phyloP scores from a whole-genome alignment of 495 filamentous ascomycete species.

The Tuber brumale region DNA sequence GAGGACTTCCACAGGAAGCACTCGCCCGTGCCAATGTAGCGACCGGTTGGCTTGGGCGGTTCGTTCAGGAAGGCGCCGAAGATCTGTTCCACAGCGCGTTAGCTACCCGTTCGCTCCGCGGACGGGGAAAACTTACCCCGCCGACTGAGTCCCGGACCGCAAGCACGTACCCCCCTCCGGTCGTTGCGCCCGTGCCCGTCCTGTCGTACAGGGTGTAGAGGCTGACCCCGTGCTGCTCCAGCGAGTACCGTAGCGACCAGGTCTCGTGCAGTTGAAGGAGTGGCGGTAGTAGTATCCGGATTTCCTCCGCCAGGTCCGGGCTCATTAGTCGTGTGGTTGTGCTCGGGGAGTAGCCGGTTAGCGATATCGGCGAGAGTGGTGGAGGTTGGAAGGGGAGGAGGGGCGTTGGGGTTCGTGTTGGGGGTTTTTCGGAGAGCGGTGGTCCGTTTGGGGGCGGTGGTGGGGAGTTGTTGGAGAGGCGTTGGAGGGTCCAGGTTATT shows the following conservation, averaged over 20 bases:
- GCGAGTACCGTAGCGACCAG: slow-evolving; percentile 79
- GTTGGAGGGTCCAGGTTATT: slow-evolving; percentile 38
- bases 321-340: slow-evolving; percentile 52
- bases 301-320: slow-evolving; percentile 78
- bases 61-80: slow-evolving; percentile 96
- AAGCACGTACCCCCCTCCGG: slow-evolving; percentile 68
- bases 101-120: background rate
- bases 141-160: slow-evolving; percentile 70
- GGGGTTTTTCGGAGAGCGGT: slow-evolving; percentile 20
- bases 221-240: slow-evolving; percentile 89
- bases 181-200: slow-evolving; percentile 50
- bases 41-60: slow-evolving; percentile 41
- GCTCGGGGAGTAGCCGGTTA: slow-evolving; percentile 29
- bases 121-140: slow-evolving; percentile 52
- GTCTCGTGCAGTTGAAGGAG: slow-evolving; percentile 77
- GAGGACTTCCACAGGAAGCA: slow-evolving; percentile 95
- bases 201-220: slow-evolving; percentile 79
- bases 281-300: slow-evolving; percentile 78
- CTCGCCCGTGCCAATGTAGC: slow-evolving; percentile 89
- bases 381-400: slow-evolving; percentile 25
- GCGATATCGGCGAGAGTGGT: slow-evolving; percentile 22
- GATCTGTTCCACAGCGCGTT: slow-evolving; percentile 49
- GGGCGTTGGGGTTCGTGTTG: slow-evolving; percentile 8
- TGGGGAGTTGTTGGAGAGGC: slow-evolving; percentile 27
- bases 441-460: slow-evolving; percentile 3